Evolutionary conservation across 2,329 filamentous ascomycete genomes (phyloP).

Genomic region (Colletotrichum paranaense): DNA sequence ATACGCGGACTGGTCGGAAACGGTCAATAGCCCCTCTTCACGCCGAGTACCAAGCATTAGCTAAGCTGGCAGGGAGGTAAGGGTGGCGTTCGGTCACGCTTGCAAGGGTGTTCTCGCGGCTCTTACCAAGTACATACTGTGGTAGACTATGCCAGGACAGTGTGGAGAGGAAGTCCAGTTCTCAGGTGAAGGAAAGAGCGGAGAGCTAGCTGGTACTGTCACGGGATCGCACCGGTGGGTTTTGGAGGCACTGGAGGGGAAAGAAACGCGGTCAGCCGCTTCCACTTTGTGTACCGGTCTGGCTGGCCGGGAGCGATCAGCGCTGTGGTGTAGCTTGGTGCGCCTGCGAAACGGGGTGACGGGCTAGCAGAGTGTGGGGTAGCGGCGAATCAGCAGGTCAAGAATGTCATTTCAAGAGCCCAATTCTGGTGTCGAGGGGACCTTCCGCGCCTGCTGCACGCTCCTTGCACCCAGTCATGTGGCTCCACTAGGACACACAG

Average conservation of each 20-base stretch:
- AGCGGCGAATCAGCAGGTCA: constrained; percentile 35
- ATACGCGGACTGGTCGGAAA: constrained; percentile 9
- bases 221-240: neutral
- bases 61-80: neutral
- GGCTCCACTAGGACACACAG: constrained; percentile 26
- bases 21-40: neutral
- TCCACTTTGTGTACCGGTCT: neutral
- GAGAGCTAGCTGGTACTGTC: neutral
- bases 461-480: constrained; percentile 33
- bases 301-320: neutral
- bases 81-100: neutral
- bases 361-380: constrained; percentile 36
- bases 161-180: neutral
- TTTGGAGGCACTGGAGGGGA: neutral
- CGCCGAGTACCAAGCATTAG: neutral
- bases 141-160: neutral
- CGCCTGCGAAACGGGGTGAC: neutral
- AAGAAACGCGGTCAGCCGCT: neutral
- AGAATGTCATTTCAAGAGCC: constrained; percentile 30
- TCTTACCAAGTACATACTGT: neutral
- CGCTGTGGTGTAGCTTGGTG: neutral
- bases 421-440: constrained; percentile 11
- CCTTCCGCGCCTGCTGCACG: no score
- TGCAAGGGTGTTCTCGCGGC: neutral
- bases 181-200: neutral